These are phyloP conservation scores for Babesia ovis DNA, from an alignment of 169 alveolate species.

Conservation along the genomic window DNA sequence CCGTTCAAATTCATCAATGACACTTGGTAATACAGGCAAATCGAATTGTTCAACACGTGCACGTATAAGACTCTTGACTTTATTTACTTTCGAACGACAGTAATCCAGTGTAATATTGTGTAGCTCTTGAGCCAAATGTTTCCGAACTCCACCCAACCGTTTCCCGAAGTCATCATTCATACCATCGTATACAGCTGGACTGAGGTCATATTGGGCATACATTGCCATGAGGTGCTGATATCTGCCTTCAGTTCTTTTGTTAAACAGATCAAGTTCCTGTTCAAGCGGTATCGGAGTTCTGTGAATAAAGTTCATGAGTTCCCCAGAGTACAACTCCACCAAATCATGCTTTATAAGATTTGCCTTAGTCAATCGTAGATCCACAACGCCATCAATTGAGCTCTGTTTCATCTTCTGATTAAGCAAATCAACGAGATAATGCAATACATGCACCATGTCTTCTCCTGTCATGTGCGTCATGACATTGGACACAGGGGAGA, in stretches of 20 bases:
- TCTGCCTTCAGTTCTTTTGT: neutral
- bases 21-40: slow-evolving; percentile 45
- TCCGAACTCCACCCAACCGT: neutral
- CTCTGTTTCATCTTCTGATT: slow-evolving; percentile 11
- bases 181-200: neutral
- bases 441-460: slow-evolving; percentile 49
- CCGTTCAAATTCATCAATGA: slow-evolving; percentile 11
- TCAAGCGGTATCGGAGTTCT: slow-evolving; percentile 32
- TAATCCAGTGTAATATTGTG: slow-evolving; percentile 16
- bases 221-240: slow-evolving; percentile 19
- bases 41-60: slow-evolving; percentile 17
- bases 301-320: slow-evolving; percentile 17
- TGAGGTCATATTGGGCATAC: slow-evolving; percentile 30
- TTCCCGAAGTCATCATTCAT: slow-evolving; percentile 9
- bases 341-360: slow-evolving; percentile 44
- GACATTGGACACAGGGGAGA: neutral
- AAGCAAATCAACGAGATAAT: slow-evolving; percentile 20
- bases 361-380: slow-evolving; percentile 12
- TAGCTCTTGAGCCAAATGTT: slow-evolving; percentile 7
- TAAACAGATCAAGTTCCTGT: slow-evolving; percentile 14
- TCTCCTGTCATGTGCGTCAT: slow-evolving; percentile 47
- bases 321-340: slow-evolving; percentile 32
- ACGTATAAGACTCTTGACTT: slow-evolving; percentile 8
- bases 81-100: slow-evolving; percentile 25
- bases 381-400: neutral